Conservation (phyloP, 495 filamentous ascomycete genomes). For the Daldinia concentrica region DNA sequence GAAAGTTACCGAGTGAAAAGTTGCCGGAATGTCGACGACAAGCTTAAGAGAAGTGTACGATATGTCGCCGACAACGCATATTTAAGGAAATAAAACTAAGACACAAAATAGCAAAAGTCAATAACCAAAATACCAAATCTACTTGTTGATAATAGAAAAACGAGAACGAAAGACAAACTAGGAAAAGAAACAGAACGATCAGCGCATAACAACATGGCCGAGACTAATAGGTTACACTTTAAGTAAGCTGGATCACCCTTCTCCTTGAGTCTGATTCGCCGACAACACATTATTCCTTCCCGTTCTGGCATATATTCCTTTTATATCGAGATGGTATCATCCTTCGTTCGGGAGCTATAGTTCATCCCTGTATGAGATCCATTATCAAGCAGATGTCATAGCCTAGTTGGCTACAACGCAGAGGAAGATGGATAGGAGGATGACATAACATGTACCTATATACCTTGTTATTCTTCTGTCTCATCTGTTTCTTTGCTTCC, state of each 20-base stretch:
- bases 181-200: not conserved
- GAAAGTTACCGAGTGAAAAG: slow-evolving; percentile 22
- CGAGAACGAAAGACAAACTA: not conserved
- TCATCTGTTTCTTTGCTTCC: not conserved
- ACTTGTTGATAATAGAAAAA: not conserved
- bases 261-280: slow-evolving; percentile 15
- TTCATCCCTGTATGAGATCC: slow-evolving; percentile 6
- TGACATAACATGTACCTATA: not conserved
- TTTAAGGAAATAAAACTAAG: slow-evolving; percentile 1
- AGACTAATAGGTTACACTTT: slow-evolving; percentile 56
- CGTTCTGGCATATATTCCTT: slow-evolving; percentile 5
- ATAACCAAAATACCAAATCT: not conserved
- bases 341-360: slow-evolving; percentile 9
- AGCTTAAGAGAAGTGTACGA: slow-evolving; percentile 38
- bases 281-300: slow-evolving; percentile 15
- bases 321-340: slow-evolving; percentile 14
- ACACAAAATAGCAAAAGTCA: not conserved
- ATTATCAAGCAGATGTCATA: not conserved
- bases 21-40: slow-evolving; percentile 40
- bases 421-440: not conserved
- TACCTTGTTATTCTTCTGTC: not conserved
- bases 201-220: slow-evolving; percentile 34
- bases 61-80: slow-evolving; percentile 17
- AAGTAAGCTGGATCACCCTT: slow-evolving; percentile 47
- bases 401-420: not conserved